Evolutionary conservation across 176 grass and related monocot genomes (phyloP), one percentile per base, ranked within the genome.

Genomic region (maize (Zea mays)): DNA sequence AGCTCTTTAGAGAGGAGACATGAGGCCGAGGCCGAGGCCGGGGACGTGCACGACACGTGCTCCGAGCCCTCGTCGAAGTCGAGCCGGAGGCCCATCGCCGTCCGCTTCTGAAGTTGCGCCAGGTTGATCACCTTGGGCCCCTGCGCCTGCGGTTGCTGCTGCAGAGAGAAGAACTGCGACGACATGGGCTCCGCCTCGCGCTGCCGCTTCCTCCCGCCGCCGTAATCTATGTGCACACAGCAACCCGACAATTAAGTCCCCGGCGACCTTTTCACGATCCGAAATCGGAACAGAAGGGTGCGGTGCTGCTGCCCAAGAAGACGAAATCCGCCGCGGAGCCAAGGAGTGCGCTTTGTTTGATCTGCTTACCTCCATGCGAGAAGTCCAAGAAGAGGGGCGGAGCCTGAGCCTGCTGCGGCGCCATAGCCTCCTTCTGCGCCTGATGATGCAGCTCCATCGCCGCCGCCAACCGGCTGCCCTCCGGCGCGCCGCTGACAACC

Each of bases 41-140:
- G 27, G n/a, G 83, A 76, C 9, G 80, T 77, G 44, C 71, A 70
- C 19, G 86, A 83, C 46, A 57, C 68, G 47, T 71, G 73, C 51
- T 84, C 84, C 56, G 70, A 74, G 20, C 60, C 69, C 0, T 87
- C 90, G 42, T 90, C 78, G 57, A 87, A 82, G 78, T 77, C 81
- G 11, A 90, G 90, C 46, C 84, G 77, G 62, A 92, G 86, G 1
- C 80, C 83, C 45, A 64, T 92, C 76, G 86, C 10, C 21, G 80
- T 78, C 73, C 73, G 79, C 56, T 73, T 67, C 7, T 81, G 85
- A 35, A 88, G 77, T 69, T 88, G 89, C 45, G 82, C 62, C 14
- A 91, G 73, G 47, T 35, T 64, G 5, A 85, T 65, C 81, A 85
- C 11, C 81, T 54, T 73, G 14, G 63, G 67, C 10, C 9, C 45